A percentile compares a stretch with the other conserved stretches of the same genome.
Evolutionary conservation across 139 green algal genomes (phyloP).

Genomic region (Eudorina sp.): DNA sequence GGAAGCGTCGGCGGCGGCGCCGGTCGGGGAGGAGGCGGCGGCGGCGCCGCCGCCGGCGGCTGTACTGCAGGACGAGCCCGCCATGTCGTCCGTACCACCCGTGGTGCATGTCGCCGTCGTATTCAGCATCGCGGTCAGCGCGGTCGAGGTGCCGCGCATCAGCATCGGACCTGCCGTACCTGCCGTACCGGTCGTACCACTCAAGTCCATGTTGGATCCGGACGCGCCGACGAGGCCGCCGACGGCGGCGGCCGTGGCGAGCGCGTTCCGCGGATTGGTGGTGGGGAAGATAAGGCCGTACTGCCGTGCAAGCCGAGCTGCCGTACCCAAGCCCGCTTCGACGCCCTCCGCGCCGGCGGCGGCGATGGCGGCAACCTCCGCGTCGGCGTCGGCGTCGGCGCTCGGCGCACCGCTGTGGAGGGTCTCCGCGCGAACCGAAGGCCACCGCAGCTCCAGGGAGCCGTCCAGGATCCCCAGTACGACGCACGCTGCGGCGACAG

Average conservation of each 20-base stretch:
- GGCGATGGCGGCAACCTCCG: not conserved
- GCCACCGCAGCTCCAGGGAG: slow-evolving; percentile 19
- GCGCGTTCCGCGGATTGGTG: not conserved
- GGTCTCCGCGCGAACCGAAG: not conserved
- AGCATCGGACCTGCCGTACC: too few relatives aligned
- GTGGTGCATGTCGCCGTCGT: not conserved
- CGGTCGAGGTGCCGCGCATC: not conserved
- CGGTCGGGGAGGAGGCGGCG: not conserved
- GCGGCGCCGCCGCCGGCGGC: not conserved
- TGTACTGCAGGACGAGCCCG: not conserved
- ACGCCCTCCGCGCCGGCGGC: too few relatives aligned
- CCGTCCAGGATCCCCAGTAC: slow-evolving; percentile 11
- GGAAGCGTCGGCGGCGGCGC: not conserved
- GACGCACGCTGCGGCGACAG: not conserved
- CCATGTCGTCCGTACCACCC: not conserved
- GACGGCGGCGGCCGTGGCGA: not conserved
- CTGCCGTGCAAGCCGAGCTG: not conserved
- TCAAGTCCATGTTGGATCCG: not conserved
- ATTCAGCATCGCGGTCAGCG: not conserved
- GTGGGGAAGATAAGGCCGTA: not conserved
- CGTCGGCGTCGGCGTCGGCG: not conserved
- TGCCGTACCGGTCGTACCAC: not conserved
- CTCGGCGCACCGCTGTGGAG: not conserved
- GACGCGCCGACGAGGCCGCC: not conserved
- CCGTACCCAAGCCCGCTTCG: not conserved